Conservation (phyloP, 2,329 filamentous ascomycete genomes). For the Venturia pyrina region DNA sequence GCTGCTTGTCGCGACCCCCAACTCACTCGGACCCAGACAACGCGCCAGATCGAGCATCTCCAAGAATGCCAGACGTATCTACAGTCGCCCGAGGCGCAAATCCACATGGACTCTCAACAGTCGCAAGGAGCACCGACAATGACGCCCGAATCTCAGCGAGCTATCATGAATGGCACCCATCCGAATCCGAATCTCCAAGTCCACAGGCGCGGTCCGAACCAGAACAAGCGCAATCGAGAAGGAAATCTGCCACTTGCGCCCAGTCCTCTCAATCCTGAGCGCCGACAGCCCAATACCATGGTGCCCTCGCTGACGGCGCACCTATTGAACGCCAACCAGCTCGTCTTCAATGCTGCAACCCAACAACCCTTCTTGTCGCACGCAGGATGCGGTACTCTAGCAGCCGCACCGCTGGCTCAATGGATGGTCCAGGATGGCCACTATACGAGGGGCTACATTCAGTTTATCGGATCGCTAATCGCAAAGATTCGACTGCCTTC, state of each 20-base stretch:
- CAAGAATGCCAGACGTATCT: slow-evolving; percentile 36
- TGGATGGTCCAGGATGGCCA: slow-evolving; percentile 67
- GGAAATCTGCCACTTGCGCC: slow-evolving; percentile 20
- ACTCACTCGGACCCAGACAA: slow-evolving; percentile 22
- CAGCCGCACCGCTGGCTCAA: slow-evolving; percentile 45
- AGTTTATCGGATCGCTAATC: slow-evolving; percentile 55
- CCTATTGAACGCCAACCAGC: slow-evolving; percentile 41
- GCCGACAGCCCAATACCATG: slow-evolving; percentile 18
- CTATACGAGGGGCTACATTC: slow-evolving; percentile 60
- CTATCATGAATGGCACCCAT: slow-evolving; percentile 35
- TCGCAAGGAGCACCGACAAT: slow-evolving; percentile 13
- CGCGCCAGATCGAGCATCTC: slow-evolving; percentile 41
- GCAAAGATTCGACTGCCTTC: slow-evolving; percentile 49
- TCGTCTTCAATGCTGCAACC: slow-evolving; percentile 46
- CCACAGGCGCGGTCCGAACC: slow-evolving; percentile 32
- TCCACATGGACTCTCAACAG: slow-evolving; percentile 18
- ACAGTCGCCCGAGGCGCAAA: slow-evolving; percentile 33
- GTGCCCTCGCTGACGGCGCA: slow-evolving; percentile 44
- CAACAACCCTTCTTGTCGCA: slow-evolving; percentile 56
- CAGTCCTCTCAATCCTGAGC: slow-evolving; percentile 16
- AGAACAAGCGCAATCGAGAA: slow-evolving; percentile 27
- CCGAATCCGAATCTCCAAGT: slow-evolving; percentile 40
- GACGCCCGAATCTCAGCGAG: slow-evolving; percentile 13
- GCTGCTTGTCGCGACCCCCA: background rate
- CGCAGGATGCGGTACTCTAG: slow-evolving; percentile 52